Evolutionary conservation across 2,329 filamentous ascomycete species (phyloP), one percentile per base, ranked within the genome.

Genomic region (Epichloe gansuensis): DNA sequence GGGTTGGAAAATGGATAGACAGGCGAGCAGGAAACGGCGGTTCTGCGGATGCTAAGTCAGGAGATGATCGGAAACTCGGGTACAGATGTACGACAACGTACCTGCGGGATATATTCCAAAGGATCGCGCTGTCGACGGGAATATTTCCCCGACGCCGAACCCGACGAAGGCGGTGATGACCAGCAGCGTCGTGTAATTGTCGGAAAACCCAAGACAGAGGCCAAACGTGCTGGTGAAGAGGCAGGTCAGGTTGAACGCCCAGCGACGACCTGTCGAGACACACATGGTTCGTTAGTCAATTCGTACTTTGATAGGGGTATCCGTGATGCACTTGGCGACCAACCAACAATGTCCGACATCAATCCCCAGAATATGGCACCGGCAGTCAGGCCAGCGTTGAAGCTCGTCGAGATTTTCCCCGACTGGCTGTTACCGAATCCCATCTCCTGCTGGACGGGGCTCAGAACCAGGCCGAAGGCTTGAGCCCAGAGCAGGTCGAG

Each of bases 401-500:
- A 80, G 4, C 75, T 72, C 0, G 74, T 74, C 8, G 71, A 76
- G n/a, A 81, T 74, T 47, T 77, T 77, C 1, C 69, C 69, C 2
- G 63, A 63, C 51, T 63, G 52, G 12, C 52, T 53, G 28, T 65
- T 52, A 0, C 54, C 73, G 52, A 82, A 80, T 0, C 76, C 76
- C 23, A 81, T 61, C 61, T 82, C 78, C 60, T 80, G 77, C 58
- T 79, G 69, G 52, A 82, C 61, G 6, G 77, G 74, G 9, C 72
- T 72, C 15, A 78, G 62, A 0, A 79, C 71, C 2, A 81, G 69
- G 11, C 76, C 76, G 58, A 81, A 78, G 0, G 75, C 78, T 56
- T 81, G 78, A 3, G 78, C 76, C 75, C 77, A 81, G 46, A 78
- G 66, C 25, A 81, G 63, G 57, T 81, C 78, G 39, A 81, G 67